Evolutionary conservation across 352 stramenopile genomes (phyloP).

Genomic region (Globisporangium sylvaticum): DNA sequence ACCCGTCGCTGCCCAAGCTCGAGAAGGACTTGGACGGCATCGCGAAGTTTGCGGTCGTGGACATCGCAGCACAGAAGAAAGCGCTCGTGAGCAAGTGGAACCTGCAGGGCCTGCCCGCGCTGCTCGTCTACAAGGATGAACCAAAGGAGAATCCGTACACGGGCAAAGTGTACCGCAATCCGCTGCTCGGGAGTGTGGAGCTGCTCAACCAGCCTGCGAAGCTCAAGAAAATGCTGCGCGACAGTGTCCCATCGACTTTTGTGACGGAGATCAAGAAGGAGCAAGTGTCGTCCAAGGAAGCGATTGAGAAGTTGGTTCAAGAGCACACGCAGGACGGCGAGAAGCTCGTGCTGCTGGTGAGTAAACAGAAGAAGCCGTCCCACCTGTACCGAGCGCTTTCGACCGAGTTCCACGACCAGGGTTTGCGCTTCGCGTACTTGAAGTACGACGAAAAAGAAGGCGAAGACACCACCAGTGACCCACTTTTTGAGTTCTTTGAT

Average conservation of each 20-base stretch:
- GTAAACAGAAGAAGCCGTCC: conserved; percentile 59
- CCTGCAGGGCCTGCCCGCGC: conserved; percentile 34
- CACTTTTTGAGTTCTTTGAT: conserved; percentile 29
- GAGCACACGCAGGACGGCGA: conserved; percentile 15
- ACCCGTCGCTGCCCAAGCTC: conserved; percentile 32
- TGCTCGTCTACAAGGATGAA: conserved; percentile 57
- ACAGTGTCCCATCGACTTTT: conserved; percentile 52
- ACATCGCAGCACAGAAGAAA: conserved; percentile 30
- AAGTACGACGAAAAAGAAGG: conserved; percentile 19
- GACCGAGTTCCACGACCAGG: conserved; percentile 46
- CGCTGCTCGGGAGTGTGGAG: conserved; percentile 25
- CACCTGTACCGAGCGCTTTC: conserved; percentile 57
- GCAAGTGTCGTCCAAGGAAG: conserved; percentile 13
- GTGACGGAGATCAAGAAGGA: conserved; percentile 30
- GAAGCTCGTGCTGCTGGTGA: conserved; percentile 48
- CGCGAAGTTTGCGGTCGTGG: conserved; percentile 40
- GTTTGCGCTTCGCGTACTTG: conserved; percentile 53
- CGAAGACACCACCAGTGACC: conserved; percentile 15
- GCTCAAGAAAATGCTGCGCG: conserved; percentile 58
- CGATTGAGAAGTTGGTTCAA: conserved; percentile 24
- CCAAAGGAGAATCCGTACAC: conserved; percentile 79
- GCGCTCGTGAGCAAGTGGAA: conserved; percentile 54
- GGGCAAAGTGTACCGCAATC: conserved; percentile 51
- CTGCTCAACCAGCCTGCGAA: conserved; percentile 45
- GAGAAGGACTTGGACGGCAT: conserved; percentile 42